Evolutionary conservation across 2,329 filamentous ascomycete genomes (phyloP).

Genomic region (Chrysoporthe cubensis): DNA sequence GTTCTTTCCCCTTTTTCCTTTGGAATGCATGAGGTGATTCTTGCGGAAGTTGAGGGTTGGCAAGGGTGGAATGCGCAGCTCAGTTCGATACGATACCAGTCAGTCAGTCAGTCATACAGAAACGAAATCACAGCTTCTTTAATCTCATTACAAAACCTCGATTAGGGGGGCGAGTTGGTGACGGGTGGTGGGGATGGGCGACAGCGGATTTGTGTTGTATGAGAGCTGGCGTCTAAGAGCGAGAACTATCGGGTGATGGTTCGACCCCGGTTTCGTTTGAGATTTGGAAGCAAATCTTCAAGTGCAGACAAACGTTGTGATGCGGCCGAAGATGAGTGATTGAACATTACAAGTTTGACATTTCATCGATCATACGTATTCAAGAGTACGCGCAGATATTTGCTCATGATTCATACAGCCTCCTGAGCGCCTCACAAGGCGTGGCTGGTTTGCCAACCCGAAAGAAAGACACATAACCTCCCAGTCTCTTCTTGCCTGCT

Average conservation of each 20-base stretch:
- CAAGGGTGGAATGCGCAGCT: not conserved
- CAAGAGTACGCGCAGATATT: not conserved
- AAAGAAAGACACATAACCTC: not conserved
- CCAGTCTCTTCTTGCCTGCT: too few species aligned
- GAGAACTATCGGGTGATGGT: too few species aligned
- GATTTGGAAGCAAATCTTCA: not conserved
- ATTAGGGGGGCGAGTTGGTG: too few species aligned
- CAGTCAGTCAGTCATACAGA: constrained; percentile 5
- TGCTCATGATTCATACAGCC: not conserved
- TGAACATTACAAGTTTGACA: not conserved
- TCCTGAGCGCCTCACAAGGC: not conserved
- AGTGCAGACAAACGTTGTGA: not conserved
- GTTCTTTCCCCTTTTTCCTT: not conserved
- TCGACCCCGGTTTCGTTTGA: too few species aligned
- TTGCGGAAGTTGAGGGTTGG: not conserved
- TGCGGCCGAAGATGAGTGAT: too few species aligned
- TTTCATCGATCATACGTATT: not conserved
- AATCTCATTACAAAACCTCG: not conserved
- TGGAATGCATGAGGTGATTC: not conserved
- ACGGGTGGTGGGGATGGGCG: too few species aligned
- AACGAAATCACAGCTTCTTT: constrained; percentile 13
- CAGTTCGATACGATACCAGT: constrained; percentile 9
- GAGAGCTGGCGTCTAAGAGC: not conserved
- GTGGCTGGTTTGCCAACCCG: not conserved
- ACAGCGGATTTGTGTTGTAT: not conserved